A percentile compares a stretch with the other conserved stretches of the same genome.
phyloP scores from a whole-genome alignment of 495 filamentous ascomycete species.

The Gamarada debralockiae region DNA sequence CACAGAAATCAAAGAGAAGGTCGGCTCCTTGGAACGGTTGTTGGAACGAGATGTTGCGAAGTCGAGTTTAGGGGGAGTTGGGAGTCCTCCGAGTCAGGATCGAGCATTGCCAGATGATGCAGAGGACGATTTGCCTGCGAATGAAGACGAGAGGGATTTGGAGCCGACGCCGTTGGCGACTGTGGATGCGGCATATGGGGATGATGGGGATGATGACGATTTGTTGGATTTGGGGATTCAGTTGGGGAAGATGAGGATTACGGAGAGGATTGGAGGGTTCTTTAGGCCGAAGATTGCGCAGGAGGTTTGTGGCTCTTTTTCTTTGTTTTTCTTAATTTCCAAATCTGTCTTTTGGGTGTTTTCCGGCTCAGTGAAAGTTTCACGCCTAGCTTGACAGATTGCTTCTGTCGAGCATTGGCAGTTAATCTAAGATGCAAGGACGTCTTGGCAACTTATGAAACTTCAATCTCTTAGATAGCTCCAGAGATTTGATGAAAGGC shows the following conservation, averaged over 20 bases:
- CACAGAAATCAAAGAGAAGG: constrained; percentile 67
- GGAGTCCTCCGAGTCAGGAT: constrained; percentile 20
- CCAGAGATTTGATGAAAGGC: too few species aligned
- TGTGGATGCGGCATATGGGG: constrained; percentile 60
- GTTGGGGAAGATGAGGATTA: constrained; percentile 67
- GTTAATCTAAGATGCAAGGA: too few species aligned
- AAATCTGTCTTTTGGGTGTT: too few species aligned
- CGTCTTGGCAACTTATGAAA: too few species aligned
- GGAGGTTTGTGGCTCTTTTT: constrained; percentile 46
- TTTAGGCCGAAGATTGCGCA: constrained; percentile 58
- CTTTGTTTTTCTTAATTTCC: background rate
- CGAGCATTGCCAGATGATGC: constrained; percentile 41
- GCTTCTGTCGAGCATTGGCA: too few species aligned
- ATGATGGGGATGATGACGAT: constrained; percentile 52
- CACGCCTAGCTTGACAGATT: too few species aligned
- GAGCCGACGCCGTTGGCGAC: constrained; percentile 52
- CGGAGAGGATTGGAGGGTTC: constrained; percentile 63
- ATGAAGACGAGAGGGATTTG: constrained; percentile 36
- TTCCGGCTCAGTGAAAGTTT: too few species aligned
- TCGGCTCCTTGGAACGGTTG: constrained; percentile 58
- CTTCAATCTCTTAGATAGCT: too few species aligned
- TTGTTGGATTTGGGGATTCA: constrained; percentile 66
- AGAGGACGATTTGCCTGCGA: constrained; percentile 41
- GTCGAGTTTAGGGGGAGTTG: constrained; percentile 24
- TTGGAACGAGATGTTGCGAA: constrained; percentile 52